Percentiles rank a stretch among this genome's conserved stretches.
Evolutionary conservation across 2,329 filamentous ascomycete species (phyloP).

Genomic region (Monosporascus sp.): DNA sequence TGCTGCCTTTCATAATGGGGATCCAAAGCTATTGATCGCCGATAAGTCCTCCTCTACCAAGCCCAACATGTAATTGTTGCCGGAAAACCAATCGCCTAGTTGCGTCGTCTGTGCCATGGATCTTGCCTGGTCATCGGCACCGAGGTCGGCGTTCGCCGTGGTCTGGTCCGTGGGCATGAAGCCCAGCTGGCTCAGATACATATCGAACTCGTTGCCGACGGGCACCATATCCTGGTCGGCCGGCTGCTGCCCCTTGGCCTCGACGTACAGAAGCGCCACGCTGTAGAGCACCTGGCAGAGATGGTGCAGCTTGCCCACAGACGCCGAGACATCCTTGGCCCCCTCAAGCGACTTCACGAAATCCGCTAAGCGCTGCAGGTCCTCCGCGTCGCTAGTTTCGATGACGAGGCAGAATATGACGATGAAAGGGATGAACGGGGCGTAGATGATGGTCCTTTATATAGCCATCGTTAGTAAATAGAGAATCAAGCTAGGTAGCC

Average conservation of each 20-base stretch:
- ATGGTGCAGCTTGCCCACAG: constrained; percentile 48
- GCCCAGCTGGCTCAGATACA: constrained; percentile 27
- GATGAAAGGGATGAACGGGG: constrained; percentile 49
- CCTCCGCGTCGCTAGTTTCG: constrained; percentile 36
- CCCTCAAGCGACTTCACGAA: constrained; percentile 47
- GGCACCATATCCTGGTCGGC: constrained; percentile 16
- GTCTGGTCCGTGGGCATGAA: constrained; percentile 21
- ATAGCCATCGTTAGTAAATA: no score
- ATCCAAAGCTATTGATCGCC: constrained; percentile 21
- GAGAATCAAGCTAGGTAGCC: no score
- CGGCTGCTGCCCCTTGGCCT: constrained; percentile 40
- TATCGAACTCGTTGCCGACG: constrained; percentile 26
- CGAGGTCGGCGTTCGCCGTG: constrained; percentile 4
- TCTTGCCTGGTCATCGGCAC: constrained; percentile 8
- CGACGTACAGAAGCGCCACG: constrained; percentile 53
- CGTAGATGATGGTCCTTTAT: constrained; percentile 39
- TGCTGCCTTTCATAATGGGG: constrained; percentile 11
- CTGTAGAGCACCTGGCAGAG: constrained; percentile 54
- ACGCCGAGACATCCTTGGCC: constrained; percentile 38
- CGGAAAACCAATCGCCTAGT: constrained; percentile 29
- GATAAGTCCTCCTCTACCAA: constrained; percentile 27
- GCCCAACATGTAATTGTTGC: constrained; percentile 27
- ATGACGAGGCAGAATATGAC: constrained; percentile 46
- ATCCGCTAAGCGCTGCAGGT: constrained; percentile 41
- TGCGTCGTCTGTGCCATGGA: constrained; percentile 21